phyloP scores from a whole-genome alignment of 768 basidiomycete genomes.

The Lactarius indigo region DNA sequence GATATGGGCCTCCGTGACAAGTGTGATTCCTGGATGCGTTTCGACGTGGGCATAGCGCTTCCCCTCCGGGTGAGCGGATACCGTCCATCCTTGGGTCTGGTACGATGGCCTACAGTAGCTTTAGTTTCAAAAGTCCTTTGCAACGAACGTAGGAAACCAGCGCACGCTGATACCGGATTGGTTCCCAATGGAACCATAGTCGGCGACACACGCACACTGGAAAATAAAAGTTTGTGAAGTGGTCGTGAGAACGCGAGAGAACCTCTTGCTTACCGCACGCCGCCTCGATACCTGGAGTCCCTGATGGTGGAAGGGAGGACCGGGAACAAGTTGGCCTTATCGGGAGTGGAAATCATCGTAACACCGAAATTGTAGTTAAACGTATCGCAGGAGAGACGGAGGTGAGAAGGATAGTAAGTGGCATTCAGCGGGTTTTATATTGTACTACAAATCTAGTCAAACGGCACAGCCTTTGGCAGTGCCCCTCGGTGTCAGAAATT shows the following conservation, averaged over 20 bases:
- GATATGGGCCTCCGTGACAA: not conserved
- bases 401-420: too few species aligned
- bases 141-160: not conserved
- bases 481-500: too few species aligned
- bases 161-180: not conserved
- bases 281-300: not conserved
- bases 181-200: not conserved
- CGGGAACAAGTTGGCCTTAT: not conserved
- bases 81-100: not conserved
- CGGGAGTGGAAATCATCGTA: not conserved
- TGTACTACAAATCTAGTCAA: too few species aligned
- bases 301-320: not conserved
- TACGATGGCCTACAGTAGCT: not conserved
- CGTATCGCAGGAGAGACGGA: too few species aligned
- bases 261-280: not conserved
- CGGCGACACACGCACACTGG: not conserved
- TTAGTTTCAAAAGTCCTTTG: not conserved
- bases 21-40: not conserved
- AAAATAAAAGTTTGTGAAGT: not conserved
- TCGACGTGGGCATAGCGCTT: not conserved
- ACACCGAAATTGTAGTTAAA: too few species aligned
- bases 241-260: not conserved
- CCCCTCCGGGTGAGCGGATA: conserved; percentile 1
- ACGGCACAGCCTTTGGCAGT: too few species aligned
- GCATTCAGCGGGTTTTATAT: too few species aligned